Conservation (phyloP, 768 basidiomycete genomes). For the Mycena haematopus region DNA sequence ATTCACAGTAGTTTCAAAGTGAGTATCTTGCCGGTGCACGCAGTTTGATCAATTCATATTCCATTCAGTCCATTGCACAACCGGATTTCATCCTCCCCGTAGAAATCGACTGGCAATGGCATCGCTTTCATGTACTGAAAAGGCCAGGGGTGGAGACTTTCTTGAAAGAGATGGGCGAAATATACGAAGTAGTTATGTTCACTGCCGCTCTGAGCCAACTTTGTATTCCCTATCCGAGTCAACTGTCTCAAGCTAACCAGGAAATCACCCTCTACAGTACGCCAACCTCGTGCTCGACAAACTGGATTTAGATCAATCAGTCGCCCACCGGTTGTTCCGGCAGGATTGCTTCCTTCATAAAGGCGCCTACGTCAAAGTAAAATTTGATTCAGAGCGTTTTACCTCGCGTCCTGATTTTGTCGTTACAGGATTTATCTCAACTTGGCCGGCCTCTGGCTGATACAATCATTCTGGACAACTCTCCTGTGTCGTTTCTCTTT, state of each 20-base stretch:
- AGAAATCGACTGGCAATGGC: slow-evolving; percentile 97
- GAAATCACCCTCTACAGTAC: slow-evolving; percentile 61
- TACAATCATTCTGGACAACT: slow-evolving; percentile 81
- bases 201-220: slow-evolving; percentile 98
- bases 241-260: slow-evolving; percentile 5
- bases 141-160: slow-evolving; percentile 98
- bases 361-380: slow-evolving; percentile 86
- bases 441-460: slow-evolving; percentile 72
- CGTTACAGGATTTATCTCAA: slow-evolving; percentile 71
- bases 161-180: slow-evolving; percentile 97
- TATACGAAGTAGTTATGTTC: slow-evolving; percentile 97
- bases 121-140: slow-evolving; percentile 99
- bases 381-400: neutral
- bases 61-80: slow-evolving; percentile 50
- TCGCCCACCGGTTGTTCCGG: slow-evolving; percentile 79
- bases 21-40: slow-evolving; percentile 27
- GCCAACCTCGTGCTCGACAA: slow-evolving; percentile 88
- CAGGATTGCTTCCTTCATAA: slow-evolving; percentile 90
- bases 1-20: slow-evolving; percentile 91
- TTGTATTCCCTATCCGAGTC: slow-evolving; percentile 40
- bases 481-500: slow-evolving; percentile 80
- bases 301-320: slow-evolving; percentile 75
- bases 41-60: neutral
- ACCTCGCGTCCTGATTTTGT: neutral
- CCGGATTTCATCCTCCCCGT: slow-evolving; percentile 99